Conservation (phyloP, 495 filamentous ascomycete species). For the Penicillium dipodomyicola region DNA sequence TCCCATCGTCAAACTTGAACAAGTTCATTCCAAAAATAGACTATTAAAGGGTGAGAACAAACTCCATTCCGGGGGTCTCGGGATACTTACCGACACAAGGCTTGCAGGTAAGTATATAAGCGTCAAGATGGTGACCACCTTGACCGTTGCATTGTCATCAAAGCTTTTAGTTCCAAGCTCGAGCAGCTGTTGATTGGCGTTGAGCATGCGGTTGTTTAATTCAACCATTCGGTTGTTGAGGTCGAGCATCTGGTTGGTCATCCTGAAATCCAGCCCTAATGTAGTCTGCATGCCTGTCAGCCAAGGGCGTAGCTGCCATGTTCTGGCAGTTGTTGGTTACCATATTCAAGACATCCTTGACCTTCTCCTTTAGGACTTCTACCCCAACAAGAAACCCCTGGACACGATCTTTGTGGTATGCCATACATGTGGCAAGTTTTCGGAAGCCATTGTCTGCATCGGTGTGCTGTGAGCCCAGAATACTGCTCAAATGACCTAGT, state of each 20-base stretch:
- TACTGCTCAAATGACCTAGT: constrained; percentile 10
- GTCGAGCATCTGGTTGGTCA: constrained; percentile 12
- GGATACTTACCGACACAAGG: constrained; percentile 37
- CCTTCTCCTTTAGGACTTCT: constrained; percentile 16
- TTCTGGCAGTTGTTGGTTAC: constrained; percentile 5
- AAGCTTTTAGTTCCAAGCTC: constrained; percentile 35
- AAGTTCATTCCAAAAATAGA: constrained; percentile 32
- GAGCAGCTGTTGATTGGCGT: constrained; percentile 36
- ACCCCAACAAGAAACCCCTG: constrained; percentile 17
- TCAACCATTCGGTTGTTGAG: constrained; percentile 27
- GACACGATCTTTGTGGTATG: constrained; percentile 8
- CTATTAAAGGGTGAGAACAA: constrained; percentile 11
- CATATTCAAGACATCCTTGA: constrained; percentile 19
- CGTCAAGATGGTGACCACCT: constrained; percentile 40
- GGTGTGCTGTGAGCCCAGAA: constrained; percentile 2
- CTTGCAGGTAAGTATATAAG: constrained; percentile 42
- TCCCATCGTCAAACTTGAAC: constrained; percentile 20
- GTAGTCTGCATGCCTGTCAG: constrained; percentile 23
- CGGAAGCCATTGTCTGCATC: constrained; percentile 1
- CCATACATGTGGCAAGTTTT: constrained; percentile 2
- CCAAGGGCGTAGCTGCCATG: constrained; percentile 13
- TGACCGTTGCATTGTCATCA: constrained; percentile 35
- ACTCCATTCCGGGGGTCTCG: not conserved
- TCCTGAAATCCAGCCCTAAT: constrained; percentile 21
- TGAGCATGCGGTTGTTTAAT: constrained; percentile 14